These are phyloP conservation scores for Populus ilicifolia DNA, from an alignment of 345 rosid species.

Conservation along the genomic window DNA sequence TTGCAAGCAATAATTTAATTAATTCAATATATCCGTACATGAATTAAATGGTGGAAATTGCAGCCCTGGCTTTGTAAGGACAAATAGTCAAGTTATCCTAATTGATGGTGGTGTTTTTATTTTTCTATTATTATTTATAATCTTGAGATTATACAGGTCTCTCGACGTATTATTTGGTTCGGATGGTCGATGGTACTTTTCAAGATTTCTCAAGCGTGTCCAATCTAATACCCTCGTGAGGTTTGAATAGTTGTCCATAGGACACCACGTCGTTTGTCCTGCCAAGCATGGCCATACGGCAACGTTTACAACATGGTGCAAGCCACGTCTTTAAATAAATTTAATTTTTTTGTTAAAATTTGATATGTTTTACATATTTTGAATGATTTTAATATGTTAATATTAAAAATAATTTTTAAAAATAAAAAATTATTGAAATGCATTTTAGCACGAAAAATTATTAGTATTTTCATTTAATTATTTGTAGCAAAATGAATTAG, in stretches of 20 bases:
- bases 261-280: background rate
- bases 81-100: background rate
- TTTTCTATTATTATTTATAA: no score
- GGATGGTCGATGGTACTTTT: background rate
- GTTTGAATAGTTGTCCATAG: background rate
- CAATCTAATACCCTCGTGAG: background rate
- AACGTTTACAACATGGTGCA: no score
- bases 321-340: no score
- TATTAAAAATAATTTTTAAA: no score
- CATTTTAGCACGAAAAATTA: no score
- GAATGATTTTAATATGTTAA: no score
- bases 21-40: no score
- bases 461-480: no score
- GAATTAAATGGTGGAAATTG: background rate
- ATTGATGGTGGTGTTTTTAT: background rate
- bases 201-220: constrained; percentile 8
- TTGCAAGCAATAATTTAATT: no score
- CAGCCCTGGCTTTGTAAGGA: background rate
- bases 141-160: background rate
- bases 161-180: background rate
- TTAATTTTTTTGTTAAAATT: no score
- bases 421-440: no score
- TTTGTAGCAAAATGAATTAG: background rate
- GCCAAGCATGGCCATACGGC: background rate
- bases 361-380: no score